A percentile compares a stretch with the other conserved stretches of the same genome.
phyloP scores from a whole-genome alignment of 2,329 filamentous ascomycete genomes.

The Sodiomyces alkalinus region DNA sequence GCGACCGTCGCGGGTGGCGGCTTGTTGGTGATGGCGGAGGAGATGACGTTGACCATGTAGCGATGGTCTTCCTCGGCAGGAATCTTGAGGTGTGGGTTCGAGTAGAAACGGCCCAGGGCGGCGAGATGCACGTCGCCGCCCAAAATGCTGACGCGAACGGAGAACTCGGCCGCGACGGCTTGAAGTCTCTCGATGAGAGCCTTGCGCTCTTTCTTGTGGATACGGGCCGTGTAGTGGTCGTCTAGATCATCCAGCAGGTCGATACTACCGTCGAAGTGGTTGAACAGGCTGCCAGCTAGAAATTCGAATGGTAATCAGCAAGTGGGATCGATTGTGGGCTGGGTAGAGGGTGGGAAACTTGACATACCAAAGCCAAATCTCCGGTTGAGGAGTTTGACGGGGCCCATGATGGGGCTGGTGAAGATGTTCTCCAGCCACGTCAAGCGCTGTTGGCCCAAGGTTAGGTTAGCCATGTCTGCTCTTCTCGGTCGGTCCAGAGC shows the following conservation, averaged over 20 bases:
- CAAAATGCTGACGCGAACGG: slow-evolving; percentile 78
- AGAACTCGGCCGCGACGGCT: slow-evolving; percentile 69
- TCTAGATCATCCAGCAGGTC: slow-evolving; percentile 88
- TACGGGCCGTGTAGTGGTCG: slow-evolving; percentile 87
- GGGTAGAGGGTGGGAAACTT: no score
- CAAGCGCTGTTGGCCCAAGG: slow-evolving; percentile 40
- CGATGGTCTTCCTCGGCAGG: slow-evolving; percentile 71
- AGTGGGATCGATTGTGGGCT: no score
- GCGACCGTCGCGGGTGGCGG: slow-evolving; percentile 78
- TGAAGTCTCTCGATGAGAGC: slow-evolving; percentile 70
- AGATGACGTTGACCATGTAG: slow-evolving; percentile 91
- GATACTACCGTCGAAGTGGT: slow-evolving; percentile 84
- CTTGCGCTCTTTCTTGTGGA: slow-evolving; percentile 80
- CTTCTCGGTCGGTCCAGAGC: no score
- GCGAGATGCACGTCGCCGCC: slow-evolving; percentile 90
- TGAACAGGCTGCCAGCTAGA: slow-evolving; percentile 66
- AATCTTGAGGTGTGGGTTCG: slow-evolving; percentile 64
- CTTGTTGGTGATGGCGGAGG: slow-evolving; percentile 91
- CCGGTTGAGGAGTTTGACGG: slow-evolving; percentile 79
- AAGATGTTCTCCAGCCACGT: slow-evolving; percentile 97
- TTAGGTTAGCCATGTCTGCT: slow-evolving; percentile 8
- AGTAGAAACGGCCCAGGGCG: slow-evolving; percentile 88
- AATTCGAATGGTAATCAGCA: no score
- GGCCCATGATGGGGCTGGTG: slow-evolving; percentile 70
- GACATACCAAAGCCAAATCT: slow-evolving; percentile 59